These are phyloP conservation scores for Scenedesmus sp. DNA, from an alignment of 163 green algal species.

Conservation along the genomic window DNA sequence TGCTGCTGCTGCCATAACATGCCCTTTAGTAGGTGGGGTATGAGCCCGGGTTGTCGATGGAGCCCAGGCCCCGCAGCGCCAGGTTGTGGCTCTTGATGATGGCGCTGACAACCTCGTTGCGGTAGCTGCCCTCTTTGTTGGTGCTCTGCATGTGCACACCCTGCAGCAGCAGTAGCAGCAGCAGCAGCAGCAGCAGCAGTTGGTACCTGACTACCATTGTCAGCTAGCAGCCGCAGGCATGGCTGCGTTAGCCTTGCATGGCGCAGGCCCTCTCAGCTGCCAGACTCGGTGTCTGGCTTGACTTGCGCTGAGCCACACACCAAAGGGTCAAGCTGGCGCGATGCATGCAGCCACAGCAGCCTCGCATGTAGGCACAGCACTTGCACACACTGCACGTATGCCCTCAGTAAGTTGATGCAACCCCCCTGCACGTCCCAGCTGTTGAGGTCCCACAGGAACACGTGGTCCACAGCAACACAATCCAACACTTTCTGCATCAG, in stretches of 20 bases:
- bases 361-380: too few relatives aligned
- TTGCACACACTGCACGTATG: too few relatives aligned
- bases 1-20: neutral
- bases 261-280: too few relatives aligned
- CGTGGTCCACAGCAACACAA: neutral
- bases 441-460: slow-evolving; percentile 15
- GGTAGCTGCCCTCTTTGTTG: slow-evolving; percentile 49
- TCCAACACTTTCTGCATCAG: too few relatives aligned
- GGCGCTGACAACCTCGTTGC: slow-evolving; percentile 5
- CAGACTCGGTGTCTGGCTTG: too few relatives aligned
- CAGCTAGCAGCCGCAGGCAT: too few relatives aligned
- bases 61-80: neutral
- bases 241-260: too few relatives aligned
- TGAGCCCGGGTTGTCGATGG: slow-evolving; percentile 17
- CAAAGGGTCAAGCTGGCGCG: too few relatives aligned
- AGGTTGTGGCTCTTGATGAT: slow-evolving; percentile 50
- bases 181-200: neutral
- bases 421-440: slow-evolving; percentile 27
- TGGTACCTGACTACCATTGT: neutral
- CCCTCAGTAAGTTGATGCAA: neutral
- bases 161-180: slow-evolving; percentile 5
- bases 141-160: slow-evolving; percentile 43
- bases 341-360: too few relatives aligned
- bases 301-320: too few relatives aligned
- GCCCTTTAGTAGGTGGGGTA: slow-evolving; percentile 23